These are phyloP conservation scores for Yarrowia keelungensis DNA, from an alignment of 805 yeast genomes.

Conservation along the genomic window DNA sequence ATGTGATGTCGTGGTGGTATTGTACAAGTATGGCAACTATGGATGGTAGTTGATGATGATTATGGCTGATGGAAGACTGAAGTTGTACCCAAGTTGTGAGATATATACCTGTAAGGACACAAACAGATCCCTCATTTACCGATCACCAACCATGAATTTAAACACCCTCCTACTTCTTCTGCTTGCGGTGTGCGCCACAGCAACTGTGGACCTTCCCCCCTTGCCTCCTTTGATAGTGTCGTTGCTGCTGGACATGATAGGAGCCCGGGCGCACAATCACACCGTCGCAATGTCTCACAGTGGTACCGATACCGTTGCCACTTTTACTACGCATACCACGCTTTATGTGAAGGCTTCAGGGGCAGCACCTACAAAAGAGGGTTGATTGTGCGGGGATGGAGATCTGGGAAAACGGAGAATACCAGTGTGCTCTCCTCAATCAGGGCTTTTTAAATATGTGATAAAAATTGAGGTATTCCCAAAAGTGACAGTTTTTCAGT, in stretches of 20 bases:
- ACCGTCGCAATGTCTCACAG: conserved; percentile 20
- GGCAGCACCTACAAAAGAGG: too few species aligned
- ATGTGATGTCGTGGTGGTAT: background rate
- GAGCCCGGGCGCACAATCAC: background rate
- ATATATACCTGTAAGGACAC: too few species aligned
- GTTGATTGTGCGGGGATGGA: too few species aligned
- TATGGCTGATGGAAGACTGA: too few species aligned
- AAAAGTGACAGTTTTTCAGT: too few species aligned
- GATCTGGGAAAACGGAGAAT: background rate
- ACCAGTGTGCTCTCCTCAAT: background rate
- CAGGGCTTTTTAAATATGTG: background rate
- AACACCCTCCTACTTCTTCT: background rate
- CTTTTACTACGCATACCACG: background rate
- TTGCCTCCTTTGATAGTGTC: conserved; percentile 26
- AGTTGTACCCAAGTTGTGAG: too few species aligned
- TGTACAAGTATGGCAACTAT: too few species aligned
- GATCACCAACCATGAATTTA: background rate
- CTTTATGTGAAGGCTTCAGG: too few species aligned
- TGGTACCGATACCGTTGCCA: background rate
- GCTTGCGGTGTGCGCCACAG: background rate
- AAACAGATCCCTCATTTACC: too few species aligned
- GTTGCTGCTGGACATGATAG: conserved; percentile 21
- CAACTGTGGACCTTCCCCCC: conserved; percentile 17
- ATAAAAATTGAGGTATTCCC: background rate
- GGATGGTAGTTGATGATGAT: too few species aligned